Evolutionary conservation across 169 alveolate species (phyloP).

Genomic region (Plasmodium gaboni): DNA sequence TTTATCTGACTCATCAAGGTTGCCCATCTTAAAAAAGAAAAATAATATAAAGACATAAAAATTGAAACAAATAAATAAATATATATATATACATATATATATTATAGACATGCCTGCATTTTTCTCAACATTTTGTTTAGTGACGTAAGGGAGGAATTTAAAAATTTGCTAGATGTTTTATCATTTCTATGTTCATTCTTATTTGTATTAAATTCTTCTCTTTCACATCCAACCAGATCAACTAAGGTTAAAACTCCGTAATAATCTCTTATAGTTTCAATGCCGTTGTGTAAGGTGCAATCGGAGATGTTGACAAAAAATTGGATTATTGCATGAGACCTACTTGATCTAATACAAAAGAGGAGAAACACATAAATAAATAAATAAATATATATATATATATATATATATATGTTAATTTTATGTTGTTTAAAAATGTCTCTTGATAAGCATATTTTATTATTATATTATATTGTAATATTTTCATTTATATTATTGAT

Average conservation of each 20-base stretch:
- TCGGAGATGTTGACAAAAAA: slow-evolving; percentile 59
- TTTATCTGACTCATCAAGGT: slow-evolving; percentile 67
- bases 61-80: neutral
- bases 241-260: slow-evolving; percentile 64
- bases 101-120: slow-evolving; percentile 28
- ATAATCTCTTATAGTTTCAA: slow-evolving; percentile 41
- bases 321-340: slow-evolving; percentile 71
- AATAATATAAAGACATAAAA: neutral
- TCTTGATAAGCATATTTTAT: neutral
- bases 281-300: slow-evolving; percentile 4
- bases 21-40: slow-evolving; percentile 46
- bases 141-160: slow-evolving; percentile 64
- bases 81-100: neutral
- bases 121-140: slow-evolving; percentile 63
- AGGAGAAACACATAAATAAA: neutral
- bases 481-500: neutral
- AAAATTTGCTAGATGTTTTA: slow-evolving; percentile 32
- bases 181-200: slow-evolving; percentile 19
- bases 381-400: neutral
- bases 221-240: slow-evolving; percentile 61
- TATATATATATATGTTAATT: neutral
- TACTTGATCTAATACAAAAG: slow-evolving; percentile 42
- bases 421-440: neutral
- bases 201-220: slow-evolving; percentile 45
- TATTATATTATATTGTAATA: neutral